Conservation (phyloP, 2,329 filamentous ascomycete genomes). For the Bipolaris victoriae region DNA sequence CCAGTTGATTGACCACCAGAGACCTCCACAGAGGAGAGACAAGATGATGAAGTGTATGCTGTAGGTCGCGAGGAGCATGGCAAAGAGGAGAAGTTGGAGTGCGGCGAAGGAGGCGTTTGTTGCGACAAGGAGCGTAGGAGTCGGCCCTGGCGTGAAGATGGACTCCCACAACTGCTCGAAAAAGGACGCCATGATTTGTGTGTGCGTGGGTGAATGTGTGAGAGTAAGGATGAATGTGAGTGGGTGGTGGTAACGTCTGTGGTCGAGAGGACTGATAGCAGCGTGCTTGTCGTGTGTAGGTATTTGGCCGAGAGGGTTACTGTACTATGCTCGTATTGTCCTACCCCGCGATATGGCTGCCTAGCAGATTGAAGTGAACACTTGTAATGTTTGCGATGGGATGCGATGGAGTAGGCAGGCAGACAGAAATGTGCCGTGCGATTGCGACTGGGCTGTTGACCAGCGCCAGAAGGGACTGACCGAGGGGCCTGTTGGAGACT, state of each 20-base stretch:
- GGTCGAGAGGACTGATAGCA: neutral
- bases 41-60: slow-evolving; percentile 89
- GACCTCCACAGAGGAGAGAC: slow-evolving; percentile 75
- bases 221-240: neutral
- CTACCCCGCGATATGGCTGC: slow-evolving; percentile 29
- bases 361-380: slow-evolving; percentile 27
- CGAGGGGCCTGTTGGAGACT: slow-evolving; percentile 15
- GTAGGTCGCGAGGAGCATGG: slow-evolving; percentile 78
- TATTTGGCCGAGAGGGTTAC: slow-evolving; percentile 16
- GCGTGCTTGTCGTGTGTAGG: neutral
- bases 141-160: slow-evolving; percentile 91
- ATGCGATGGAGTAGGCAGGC: slow-evolving; percentile 14
- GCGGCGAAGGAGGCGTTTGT: slow-evolving; percentile 88
- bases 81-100: slow-evolving; percentile 78
- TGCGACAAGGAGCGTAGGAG: slow-evolving; percentile 83
- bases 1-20: slow-evolving; percentile 98
- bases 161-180: slow-evolving; percentile 84
- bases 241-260: neutral
- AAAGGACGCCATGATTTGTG: slow-evolving; percentile 55
- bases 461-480: slow-evolving; percentile 24
- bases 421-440: slow-evolving; percentile 2
- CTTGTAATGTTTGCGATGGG: slow-evolving; percentile 10
- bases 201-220: neutral
- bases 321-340: slow-evolving; percentile 9
- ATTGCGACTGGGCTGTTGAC: slow-evolving; percentile 19